These are phyloP conservation scores for barley (Hordeum vulgare) DNA, from an alignment of 176 grass and related monocot genomes.

Conservation along the genomic window DNA sequence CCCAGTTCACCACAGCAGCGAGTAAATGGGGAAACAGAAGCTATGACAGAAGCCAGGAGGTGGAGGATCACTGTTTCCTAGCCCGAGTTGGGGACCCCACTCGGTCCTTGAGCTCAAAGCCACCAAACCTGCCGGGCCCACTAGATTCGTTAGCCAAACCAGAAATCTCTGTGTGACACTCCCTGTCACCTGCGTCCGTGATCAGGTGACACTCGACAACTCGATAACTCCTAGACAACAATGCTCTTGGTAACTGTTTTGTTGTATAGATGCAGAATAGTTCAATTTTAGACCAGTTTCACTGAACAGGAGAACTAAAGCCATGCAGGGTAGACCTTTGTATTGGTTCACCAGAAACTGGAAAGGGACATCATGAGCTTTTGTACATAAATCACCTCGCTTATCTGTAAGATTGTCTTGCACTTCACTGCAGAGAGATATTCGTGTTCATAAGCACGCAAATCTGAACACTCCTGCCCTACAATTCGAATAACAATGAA, in stretches of 20 bases:
- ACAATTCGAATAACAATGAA: not conserved
- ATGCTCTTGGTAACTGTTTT: too few relatives aligned
- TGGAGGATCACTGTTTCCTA: not conserved
- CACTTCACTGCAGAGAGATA: not conserved
- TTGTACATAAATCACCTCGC: not conserved
- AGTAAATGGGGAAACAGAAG: not conserved
- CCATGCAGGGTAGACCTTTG: not conserved
- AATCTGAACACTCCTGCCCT: not conserved
- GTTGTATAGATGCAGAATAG: not conserved
- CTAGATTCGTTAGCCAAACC: too few relatives aligned
- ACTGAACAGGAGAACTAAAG: conserved; percentile 3
- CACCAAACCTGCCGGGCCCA: not conserved
- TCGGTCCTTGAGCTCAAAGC: not conserved
- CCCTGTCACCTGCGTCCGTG: too few relatives aligned
- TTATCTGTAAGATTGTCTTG: not conserved
- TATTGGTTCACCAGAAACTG: not conserved
- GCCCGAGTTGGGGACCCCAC: not conserved
- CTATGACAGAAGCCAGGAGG: not conserved
- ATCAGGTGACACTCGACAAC: too few relatives aligned
- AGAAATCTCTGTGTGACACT: too few relatives aligned
- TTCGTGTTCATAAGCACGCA: not conserved
- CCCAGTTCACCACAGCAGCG: not conserved
- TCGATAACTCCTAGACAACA: too few relatives aligned
- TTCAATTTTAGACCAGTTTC: not conserved
- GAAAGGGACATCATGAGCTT: not conserved